phyloP scores from a whole-genome alignment of 257 asterid species.

The Osmanthus fragrans region DNA sequence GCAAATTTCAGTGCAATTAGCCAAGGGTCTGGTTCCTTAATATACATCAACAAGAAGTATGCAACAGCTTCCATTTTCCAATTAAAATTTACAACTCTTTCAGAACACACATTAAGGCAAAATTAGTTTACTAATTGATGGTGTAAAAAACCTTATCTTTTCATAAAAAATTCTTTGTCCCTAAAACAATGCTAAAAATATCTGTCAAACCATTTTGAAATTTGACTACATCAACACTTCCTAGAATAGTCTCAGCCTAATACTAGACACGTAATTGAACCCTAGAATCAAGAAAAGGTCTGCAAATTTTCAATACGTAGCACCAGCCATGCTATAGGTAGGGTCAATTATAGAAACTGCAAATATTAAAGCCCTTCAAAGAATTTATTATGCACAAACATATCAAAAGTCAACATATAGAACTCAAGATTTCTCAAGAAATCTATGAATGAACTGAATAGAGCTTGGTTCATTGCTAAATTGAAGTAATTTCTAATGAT shows the following conservation, averaged over 20 bases:
- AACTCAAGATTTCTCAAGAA: background rate
- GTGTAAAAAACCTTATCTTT: too few species aligned
- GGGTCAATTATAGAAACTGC: background rate
- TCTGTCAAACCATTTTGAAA: background rate
- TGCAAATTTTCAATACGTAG: too few species aligned
- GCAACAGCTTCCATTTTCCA: background rate
- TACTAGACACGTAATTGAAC: too few species aligned
- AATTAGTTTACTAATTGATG: background rate
- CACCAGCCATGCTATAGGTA: background rate
- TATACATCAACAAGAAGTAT: background rate
- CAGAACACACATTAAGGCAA: constrained; percentile 3
- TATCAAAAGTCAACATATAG: background rate
- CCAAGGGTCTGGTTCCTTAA: background rate
- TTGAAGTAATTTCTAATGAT: background rate
- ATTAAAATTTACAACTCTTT: background rate
- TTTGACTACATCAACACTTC: background rate
- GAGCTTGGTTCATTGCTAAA: background rate
- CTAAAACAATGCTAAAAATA: too few species aligned
- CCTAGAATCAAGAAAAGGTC: too few species aligned
- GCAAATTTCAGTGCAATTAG: background rate
- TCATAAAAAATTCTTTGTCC: too few species aligned
- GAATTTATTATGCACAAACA: background rate
- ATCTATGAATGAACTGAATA: background rate
- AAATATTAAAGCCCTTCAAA: background rate
- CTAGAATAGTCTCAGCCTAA: background rate